Percentiles rank a stretch among this genome's conserved stretches.
Evolutionary conservation across 805 yeast species (phyloP).

Genomic region (Kluyveromyces nonfermentans): DNA sequence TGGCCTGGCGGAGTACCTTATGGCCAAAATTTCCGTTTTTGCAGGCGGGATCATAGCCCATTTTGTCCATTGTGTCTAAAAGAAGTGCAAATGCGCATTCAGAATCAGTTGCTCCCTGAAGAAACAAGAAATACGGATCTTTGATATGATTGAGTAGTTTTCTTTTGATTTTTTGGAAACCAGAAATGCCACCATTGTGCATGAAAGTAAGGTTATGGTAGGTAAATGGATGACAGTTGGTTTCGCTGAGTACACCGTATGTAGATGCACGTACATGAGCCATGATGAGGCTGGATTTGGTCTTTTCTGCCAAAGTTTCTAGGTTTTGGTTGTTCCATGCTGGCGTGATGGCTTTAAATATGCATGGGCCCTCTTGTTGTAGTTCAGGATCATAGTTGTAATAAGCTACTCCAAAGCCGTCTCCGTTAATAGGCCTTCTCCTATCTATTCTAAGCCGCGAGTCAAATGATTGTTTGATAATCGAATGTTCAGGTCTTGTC

Average conservation of each 20-base stretch:
- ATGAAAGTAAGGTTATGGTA: slow-evolving; percentile 84
- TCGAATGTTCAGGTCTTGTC: slow-evolving; percentile 94
- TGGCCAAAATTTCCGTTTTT: slow-evolving; percentile 43
- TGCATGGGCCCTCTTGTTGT: slow-evolving; percentile 67
- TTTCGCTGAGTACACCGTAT: slow-evolving; percentile 86
- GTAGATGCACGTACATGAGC: slow-evolving; percentile 97
- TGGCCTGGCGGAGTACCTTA: slow-evolving; percentile 52
- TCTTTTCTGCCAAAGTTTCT: slow-evolving; percentile 77
- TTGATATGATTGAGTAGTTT: slow-evolving; percentile 58
- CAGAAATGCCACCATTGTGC: slow-evolving; percentile 91
- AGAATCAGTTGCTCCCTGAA: slow-evolving; percentile 93
- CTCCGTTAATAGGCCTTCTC: slow-evolving; percentile 91
- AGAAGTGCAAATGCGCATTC: slow-evolving; percentile 91
- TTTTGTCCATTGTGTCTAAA: slow-evolving; percentile 60
- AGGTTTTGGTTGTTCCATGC: slow-evolving; percentile 95
- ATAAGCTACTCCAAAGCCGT: slow-evolving; percentile 97
- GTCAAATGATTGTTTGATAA: slow-evolving; percentile 92
- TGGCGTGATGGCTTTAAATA: slow-evolving; percentile 92
- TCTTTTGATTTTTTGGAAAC: slow-evolving; percentile 66
- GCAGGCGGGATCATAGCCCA: slow-evolving; percentile 64
- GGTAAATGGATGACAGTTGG: slow-evolving; percentile 94
- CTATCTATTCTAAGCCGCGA: slow-evolving; percentile 78
- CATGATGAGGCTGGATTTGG: slow-evolving; percentile 74
- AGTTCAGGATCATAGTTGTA: slow-evolving; percentile 54
- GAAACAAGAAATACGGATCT: slow-evolving; percentile 67